Conservation (phyloP, 306 rosid species). For the Phaseolus lunatus region DNA sequence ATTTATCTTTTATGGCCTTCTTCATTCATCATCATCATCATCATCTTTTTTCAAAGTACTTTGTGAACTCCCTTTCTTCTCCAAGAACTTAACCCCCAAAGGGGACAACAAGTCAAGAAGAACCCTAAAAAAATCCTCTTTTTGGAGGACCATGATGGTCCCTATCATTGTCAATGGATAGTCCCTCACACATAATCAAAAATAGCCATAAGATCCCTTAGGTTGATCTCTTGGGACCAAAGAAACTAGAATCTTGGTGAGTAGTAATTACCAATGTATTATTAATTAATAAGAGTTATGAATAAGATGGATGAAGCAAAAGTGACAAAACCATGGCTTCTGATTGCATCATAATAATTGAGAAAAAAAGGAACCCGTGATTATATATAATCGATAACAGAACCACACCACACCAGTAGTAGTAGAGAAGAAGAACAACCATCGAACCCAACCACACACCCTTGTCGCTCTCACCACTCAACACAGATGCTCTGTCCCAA, state of each 20-base stretch:
- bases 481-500: slow-evolving; percentile 40
- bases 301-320: not conserved
- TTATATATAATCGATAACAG: not conserved
- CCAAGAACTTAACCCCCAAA: slow-evolving; percentile 41
- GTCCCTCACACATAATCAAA: slow-evolving; percentile 40
- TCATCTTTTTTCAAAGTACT: slow-evolving; percentile 40
- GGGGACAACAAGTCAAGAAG: slow-evolving; percentile 48
- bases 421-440: slow-evolving; percentile 3
- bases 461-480: slow-evolving; percentile 41
- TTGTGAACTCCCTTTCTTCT: slow-evolving; percentile 40
- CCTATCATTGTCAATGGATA: slow-evolving; percentile 37
- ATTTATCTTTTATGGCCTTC: not conserved
- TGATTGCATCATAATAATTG: slow-evolving; percentile 48
- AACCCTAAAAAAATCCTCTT: slow-evolving; percentile 11
- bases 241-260: no score
- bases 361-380: not conserved
- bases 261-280: no score
- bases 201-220: not conserved
- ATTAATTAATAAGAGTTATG: not conserved
- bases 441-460: not conserved
- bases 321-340: slow-evolving; percentile 21
- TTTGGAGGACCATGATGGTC: slow-evolving; percentile 51
- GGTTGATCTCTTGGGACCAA: no score
- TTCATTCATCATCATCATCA: not conserved
- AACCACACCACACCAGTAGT: not conserved